Evolutionary conservation across 805 yeast species (phyloP).

Genomic region (Wickerhamomyces xylosicus): DNA sequence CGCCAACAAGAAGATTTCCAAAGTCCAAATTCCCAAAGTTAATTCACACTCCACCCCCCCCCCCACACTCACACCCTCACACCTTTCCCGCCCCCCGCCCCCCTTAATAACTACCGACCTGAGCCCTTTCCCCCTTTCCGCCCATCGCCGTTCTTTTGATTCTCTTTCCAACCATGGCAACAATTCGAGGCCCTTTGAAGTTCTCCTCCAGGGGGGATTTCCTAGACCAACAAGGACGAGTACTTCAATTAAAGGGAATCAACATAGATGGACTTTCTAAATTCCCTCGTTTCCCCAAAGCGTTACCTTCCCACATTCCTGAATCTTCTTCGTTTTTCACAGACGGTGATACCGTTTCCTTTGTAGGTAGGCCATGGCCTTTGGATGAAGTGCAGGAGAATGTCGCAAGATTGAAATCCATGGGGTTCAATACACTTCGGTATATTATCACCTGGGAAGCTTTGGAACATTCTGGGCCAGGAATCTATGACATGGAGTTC

Average conservation of each 20-base stretch:
- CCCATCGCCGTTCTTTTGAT: too few species aligned
- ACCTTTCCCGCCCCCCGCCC: too few species aligned
- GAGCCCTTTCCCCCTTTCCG: too few species aligned
- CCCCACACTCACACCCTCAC: too few species aligned
- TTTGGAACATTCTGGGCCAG: conserved; percentile 82
- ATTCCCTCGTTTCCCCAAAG: conserved; percentile 51
- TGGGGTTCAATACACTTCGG: conserved; percentile 78
- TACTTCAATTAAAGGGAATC: conserved; percentile 65
- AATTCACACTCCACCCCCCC: too few species aligned
- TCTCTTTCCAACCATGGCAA: neutral
- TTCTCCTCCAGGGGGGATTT: conserved; percentile 47
- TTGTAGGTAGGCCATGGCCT: conserved; percentile 76
- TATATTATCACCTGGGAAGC: conserved; percentile 89
- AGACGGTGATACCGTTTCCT: conserved; percentile 68
- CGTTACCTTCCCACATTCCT: conserved; percentile 28
- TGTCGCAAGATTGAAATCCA: conserved; percentile 54
- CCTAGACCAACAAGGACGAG: conserved; percentile 43
- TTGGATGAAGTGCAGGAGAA: conserved; percentile 64
- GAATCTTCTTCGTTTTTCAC: conserved; percentile 35
- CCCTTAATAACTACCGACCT: too few species aligned
- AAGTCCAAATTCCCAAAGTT: too few species aligned
- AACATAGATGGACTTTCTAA: conserved; percentile 72
- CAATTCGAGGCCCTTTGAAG: neutral
- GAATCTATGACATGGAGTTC: conserved; percentile 66
- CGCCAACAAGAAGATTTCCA: too few species aligned